Conservation (phyloP, 2,329 filamentous ascomycete species). For the Dryadomyces quercus-mongolicae region DNA sequence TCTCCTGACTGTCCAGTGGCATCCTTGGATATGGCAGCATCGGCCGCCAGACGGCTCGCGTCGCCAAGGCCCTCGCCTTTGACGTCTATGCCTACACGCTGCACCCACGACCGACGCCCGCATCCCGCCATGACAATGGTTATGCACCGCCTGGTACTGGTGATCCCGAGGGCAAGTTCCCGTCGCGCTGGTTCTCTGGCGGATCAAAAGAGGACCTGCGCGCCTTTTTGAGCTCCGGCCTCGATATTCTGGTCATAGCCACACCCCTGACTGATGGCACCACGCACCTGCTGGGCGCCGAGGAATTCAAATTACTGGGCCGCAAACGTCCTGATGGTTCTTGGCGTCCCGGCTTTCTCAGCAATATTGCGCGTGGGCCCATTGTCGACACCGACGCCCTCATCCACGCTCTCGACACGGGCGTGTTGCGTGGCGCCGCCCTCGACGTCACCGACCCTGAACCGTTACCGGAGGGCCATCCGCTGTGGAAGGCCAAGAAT, state of each 20-base stretch:
- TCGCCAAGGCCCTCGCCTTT: conserved; percentile 56
- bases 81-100: conserved; percentile 65
- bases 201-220: conserved; percentile 29
- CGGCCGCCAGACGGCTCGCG: conserved; percentile 39
- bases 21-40: conserved; percentile 44
- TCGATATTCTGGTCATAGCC: conserved; percentile 41
- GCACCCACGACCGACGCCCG: conserved; percentile 52
- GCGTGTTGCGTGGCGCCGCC: conserved; percentile 47
- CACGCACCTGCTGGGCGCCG: conserved; percentile 33
- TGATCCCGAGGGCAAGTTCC: conserved; percentile 36
- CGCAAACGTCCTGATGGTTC: conserved; percentile 9
- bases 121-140: conserved; percentile 48
- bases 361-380: conserved; percentile 57
- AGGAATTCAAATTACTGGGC: conserved; percentile 34
- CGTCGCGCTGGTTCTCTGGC: conserved; percentile 39
- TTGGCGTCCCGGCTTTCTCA: conserved; percentile 43
- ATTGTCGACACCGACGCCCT: conserved; percentile 42
- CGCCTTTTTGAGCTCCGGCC: conserved; percentile 34
- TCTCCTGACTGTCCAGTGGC: conserved; percentile 21
- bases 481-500: conserved; percentile 59
- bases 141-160: conserved; percentile 59
- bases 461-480: conserved; percentile 55
- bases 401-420: conserved; percentile 43
- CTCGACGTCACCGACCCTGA: conserved; percentile 73
- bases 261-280: conserved; percentile 38